Base-by-base conservation (phyloP, 495 filamentous ascomycete species). In the Aspergillus cavernicola region DNA sequence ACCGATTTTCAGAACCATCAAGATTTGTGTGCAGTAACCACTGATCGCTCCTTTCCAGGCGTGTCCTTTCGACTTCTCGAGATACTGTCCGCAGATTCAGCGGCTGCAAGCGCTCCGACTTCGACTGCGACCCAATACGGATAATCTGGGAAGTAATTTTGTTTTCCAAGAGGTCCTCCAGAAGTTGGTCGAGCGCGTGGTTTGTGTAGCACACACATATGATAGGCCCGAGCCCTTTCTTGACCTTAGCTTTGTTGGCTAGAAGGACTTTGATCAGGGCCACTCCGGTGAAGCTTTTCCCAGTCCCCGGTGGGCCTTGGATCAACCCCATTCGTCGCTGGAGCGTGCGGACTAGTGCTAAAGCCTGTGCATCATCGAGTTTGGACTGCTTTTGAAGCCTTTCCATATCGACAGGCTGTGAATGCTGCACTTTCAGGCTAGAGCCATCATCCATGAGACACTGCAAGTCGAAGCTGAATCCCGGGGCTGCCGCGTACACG, bases 241-340 rank as follows among this genome's bases (percentile, higher is more conserved):
- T 56, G 1, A 38, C 43, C 32, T 48, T 53, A 0, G 44, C 55
- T 35, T 78, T 78, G 58, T 87, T 86, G 8, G 68, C 72, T 2
- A 92, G 65, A 6, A 92, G 63, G 1, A 81, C 78, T 55, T 87
- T 80, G 18, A 89, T 74, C 41, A 84, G 60, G 29, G 74, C 67
- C n/a, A 82, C 75, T 3, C 80, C 84, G 0, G 77, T 80, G 52
- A 75, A 87, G 47, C 74, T 80, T 63, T 95, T 93, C 4, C 89
- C 89, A 3, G 88, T 92, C 1, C 89, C 89, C 4, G 89, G 89
- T 0, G 89, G 89, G 0, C 89, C 89, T 73, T 93, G 87, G 26
- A 92, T 87, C 0, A 90, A 68, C 6, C 81, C 81, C 19, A 90
- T 55, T 4, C 68, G 67, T 3, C 76, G 72, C 2, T 71, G 75